Evolutionary conservation across 1,139 yeast genomes (phyloP).

Genomic region (Yueomyces sp.): DNA sequence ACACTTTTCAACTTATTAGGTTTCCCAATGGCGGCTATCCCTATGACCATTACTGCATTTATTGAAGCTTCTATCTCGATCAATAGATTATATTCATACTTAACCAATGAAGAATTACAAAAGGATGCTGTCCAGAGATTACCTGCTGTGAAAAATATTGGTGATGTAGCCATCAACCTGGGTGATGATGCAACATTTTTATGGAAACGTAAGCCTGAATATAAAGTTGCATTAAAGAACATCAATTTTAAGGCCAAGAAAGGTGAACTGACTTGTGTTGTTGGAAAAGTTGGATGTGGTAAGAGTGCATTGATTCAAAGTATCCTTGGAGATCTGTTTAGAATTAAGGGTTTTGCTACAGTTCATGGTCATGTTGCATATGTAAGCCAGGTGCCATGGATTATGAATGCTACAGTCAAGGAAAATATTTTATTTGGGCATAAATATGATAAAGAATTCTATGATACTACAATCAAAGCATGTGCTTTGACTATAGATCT

Average conservation of each 20-base stretch:
- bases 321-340: constrained; percentile 73
- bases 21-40: constrained; percentile 90
- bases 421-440: constrained; percentile 88
- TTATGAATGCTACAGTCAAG: constrained; percentile 83
- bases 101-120: constrained; percentile 72
- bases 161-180: constrained; percentile 53
- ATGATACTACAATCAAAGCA: constrained; percentile 67
- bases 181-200: constrained; percentile 70
- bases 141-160: constrained; percentile 39
- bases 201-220: constrained; percentile 73
- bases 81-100: constrained; percentile 59
- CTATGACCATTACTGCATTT: constrained; percentile 75
- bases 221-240: constrained; percentile 64
- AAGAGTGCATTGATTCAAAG: constrained; percentile 81
- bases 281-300: constrained; percentile 90
- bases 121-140: constrained; percentile 55
- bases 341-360: constrained; percentile 60
- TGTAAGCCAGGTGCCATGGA: constrained; percentile 92
- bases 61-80: constrained; percentile 89
- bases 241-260: constrained; percentile 60
- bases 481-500: constrained; percentile 84
- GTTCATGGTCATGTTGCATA: constrained; percentile 78
- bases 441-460: constrained; percentile 67
- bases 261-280: constrained; percentile 77
- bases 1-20: constrained; percentile 73